Conservation (phyloP, 306 rosid genomes). For the Cucurbita argyrosperma region DNA sequence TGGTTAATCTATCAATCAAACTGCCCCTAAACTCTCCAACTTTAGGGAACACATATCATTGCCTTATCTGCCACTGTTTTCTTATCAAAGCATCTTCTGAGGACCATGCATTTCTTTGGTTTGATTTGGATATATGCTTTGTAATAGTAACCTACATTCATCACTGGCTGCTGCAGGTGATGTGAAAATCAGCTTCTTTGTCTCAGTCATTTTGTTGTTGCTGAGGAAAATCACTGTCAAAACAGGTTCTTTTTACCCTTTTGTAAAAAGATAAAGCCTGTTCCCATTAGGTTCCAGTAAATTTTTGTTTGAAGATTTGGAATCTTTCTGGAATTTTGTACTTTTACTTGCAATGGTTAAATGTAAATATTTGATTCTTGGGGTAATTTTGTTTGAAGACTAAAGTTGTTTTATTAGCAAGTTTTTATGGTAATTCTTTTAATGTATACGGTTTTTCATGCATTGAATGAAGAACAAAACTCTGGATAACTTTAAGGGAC, state of each 20-base stretch:
- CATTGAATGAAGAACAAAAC: too few relatives aligned
- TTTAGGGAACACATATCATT: not conserved
- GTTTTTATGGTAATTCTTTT: too few relatives aligned
- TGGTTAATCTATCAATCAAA: slow-evolving; percentile 3
- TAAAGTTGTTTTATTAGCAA: too few relatives aligned
- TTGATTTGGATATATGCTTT: not conserved
- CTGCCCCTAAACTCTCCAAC: not conserved
- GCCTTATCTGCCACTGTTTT: not conserved
- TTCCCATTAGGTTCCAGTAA: too few relatives aligned
- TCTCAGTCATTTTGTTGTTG: not conserved
- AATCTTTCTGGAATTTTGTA: too few relatives aligned
- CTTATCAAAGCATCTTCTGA: not conserved
- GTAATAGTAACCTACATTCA: not conserved
- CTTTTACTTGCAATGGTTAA: too few relatives aligned
- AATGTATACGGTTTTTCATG: too few relatives aligned
- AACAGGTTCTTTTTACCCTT: not conserved
- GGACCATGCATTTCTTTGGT: not conserved
- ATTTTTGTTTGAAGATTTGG: too few relatives aligned
- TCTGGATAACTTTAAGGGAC: too few relatives aligned
- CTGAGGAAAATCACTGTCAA: not conserved
- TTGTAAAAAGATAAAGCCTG: too few relatives aligned
- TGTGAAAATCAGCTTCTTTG: not conserved
- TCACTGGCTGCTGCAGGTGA: not conserved
- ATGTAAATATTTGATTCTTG: too few relatives aligned
- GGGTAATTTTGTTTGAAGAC: too few relatives aligned